These are phyloP conservation scores for Beta corolliflora DNA, from an alignment of 179 eudicot genomes.

Conservation along the genomic window DNA sequence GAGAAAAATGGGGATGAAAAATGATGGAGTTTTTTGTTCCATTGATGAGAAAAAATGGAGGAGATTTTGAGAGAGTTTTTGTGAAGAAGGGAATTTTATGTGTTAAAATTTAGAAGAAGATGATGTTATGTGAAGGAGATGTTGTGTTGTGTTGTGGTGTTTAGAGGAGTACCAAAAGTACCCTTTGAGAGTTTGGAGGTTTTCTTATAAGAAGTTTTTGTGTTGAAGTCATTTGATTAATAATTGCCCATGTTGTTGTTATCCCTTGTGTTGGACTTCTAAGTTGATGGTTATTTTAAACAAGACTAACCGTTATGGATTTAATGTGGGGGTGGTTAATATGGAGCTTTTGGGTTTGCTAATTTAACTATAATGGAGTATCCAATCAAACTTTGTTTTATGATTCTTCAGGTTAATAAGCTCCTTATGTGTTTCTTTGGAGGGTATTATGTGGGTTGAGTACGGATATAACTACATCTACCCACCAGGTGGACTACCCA, in stretches of 20 bases:
- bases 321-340: not conserved
- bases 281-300: not conserved
- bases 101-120: too few relatives aligned
- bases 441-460: too few relatives aligned
- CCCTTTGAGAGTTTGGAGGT: slow-evolving; percentile 12
- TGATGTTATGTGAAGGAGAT: not conserved
- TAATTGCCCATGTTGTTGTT: not conserved
- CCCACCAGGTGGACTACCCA: too few relatives aligned
- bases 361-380: too few relatives aligned
- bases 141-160: not conserved
- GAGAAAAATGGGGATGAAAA: not conserved
- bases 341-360: not conserved
- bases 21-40: not conserved
- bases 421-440: too few relatives aligned
- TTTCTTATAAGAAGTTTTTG: too few relatives aligned
- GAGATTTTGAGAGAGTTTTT: not conserved
- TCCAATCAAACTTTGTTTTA: too few relatives aligned
- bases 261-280: not conserved
- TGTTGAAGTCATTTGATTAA: too few relatives aligned
- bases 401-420: too few relatives aligned
- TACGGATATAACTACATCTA: too few relatives aligned
- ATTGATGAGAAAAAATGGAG: slow-evolving; percentile 5
- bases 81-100: not conserved
- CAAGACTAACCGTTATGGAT: not conserved
- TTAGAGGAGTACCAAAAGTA: slow-evolving; percentile 6